Evolutionary conservation across 495 filamentous ascomycete species (phyloP), one percentile per base, ranked within the genome.

Genomic region (Ramalina intermedia): DNA sequence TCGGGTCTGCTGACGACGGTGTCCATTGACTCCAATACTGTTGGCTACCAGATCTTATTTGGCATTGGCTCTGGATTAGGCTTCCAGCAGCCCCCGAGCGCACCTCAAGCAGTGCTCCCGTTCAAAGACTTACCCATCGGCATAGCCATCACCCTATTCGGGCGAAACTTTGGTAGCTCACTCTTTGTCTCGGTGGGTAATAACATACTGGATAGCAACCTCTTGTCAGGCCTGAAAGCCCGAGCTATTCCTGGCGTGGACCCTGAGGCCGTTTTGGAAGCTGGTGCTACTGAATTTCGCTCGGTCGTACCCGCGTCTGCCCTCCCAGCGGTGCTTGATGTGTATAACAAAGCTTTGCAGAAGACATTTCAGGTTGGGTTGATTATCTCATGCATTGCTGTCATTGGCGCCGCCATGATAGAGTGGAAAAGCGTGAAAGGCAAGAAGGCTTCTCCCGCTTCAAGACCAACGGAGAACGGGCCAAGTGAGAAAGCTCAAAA

Each of bases 51-150:
- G 45, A 65, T 72, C 50, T 40, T 78, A 18, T 55, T 43, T 40
- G 81, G 81, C 33, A 70, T 80, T 41, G 82, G 81, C 11, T 61
- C 80, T 17, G 81, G 81, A 0, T 65, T 76, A 17, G 79, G 78
- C 37, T 72, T 79, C 66, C 80, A 84, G 59, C 73, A 76, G 35
- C 62, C 74, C 1, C 63, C 69, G 36, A 71, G 83, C 29, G 73
- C 72, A 3, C 75, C 76, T 4, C 79, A 82, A 50, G 68, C 73
- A 4, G 66, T 69, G 4, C 69, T 82, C 37, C 66, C 68, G 2
- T 60, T 60, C 26, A 58, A 65, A 18, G 73, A 80, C 45, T 64
- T 82, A 27, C 67, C 73, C 27, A 70, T 69, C 6, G 78, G 75
- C 8, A 68, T 76, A 33, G 67, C 76, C 13, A 61, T 78, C 48